Percentiles rank a stretch among this genome's conserved stretches.
These are phyloP conservation scores for Colletotrichum eremochloae DNA, from an alignment of 2,329 filamentous ascomycete genomes.

Conservation along the genomic window DNA sequence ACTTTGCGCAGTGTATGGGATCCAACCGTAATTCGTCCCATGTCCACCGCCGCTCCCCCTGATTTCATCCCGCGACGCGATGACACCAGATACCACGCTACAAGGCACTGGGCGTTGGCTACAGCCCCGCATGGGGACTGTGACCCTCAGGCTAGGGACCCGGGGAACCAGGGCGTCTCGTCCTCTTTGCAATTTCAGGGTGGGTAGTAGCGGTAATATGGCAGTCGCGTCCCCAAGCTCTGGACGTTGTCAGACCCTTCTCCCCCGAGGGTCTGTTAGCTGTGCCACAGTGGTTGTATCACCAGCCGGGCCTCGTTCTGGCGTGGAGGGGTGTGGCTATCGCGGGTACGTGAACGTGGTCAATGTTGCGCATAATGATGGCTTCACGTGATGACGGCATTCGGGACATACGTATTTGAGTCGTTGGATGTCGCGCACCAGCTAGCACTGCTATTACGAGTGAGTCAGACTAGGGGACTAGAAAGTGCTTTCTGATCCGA, in stretches of 20 bases:
- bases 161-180: background rate
- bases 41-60: background rate
- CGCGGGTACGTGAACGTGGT: background rate
- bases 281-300: background rate
- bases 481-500: background rate
- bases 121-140: background rate
- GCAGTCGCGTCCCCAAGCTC: background rate
- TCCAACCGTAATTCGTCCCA: slow-evolving; percentile 22
- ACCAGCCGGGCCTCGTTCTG: background rate
- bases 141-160: background rate
- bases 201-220: background rate
- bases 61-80: background rate
- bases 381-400: background rate
- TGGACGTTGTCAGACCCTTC: background rate
- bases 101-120: no score
- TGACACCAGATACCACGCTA: background rate
- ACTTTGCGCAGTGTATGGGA: no score
- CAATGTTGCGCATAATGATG: background rate
- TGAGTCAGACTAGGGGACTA: background rate
- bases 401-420: background rate
- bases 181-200: background rate
- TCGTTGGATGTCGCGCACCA: no score
- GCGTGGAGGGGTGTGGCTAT: background rate
- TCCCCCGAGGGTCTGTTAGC: background rate
- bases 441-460: background rate